Evolutionary conservation across 768 basidiomycete genomes (phyloP).

Genomic region (Rhodosporidiobolus sp.): DNA sequence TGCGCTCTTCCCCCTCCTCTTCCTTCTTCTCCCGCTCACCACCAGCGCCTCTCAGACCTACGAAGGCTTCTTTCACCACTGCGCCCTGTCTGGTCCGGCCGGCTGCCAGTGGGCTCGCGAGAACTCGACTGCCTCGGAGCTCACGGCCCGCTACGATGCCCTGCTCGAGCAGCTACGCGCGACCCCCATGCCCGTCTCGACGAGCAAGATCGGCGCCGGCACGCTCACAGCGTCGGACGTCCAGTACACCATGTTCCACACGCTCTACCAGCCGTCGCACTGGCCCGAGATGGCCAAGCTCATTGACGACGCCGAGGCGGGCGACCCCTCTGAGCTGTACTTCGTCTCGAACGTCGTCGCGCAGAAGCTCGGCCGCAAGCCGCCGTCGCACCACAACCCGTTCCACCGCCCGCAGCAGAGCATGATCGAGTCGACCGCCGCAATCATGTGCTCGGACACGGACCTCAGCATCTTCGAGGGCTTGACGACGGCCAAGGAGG

Average conservation of each 20-base stretch:
- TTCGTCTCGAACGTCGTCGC: constrained; percentile 6
- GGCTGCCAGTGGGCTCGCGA: constrained; percentile 24
- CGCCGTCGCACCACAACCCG: constrained; percentile 9
- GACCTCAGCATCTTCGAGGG: not conserved
- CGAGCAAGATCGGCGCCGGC: constrained; percentile 28
- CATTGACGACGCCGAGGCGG: constrained; percentile 15
- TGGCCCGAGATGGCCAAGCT: constrained; percentile 34
- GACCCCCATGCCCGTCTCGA: constrained; percentile 19
- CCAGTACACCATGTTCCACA: constrained; percentile 25
- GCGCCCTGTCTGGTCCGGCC: constrained; percentile 26
- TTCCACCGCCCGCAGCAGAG: constrained; percentile 25
- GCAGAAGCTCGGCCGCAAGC: not conserved
- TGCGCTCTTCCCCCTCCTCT: not conserved
- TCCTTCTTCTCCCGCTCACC: not conserved
- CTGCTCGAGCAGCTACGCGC: constrained; percentile 14
- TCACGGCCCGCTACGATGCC: not conserved
- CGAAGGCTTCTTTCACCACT: constrained; percentile 36
- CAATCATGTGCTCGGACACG: constrained; percentile 40
- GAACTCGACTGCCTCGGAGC: constrained; percentile 18
- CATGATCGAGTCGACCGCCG: constrained; percentile 3
- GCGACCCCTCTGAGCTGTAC: constrained; percentile 18
- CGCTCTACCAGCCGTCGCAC: constrained; percentile 24
- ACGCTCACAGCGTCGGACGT: constrained; percentile 21
- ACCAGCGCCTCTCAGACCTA: not conserved
- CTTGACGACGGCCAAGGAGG: not conserved